Evolutionary conservation across 2,329 filamentous ascomycete genomes (phyloP), one percentile per base, ranked within the genome.

Genomic region (Sporothrix variecibatus): DNA sequence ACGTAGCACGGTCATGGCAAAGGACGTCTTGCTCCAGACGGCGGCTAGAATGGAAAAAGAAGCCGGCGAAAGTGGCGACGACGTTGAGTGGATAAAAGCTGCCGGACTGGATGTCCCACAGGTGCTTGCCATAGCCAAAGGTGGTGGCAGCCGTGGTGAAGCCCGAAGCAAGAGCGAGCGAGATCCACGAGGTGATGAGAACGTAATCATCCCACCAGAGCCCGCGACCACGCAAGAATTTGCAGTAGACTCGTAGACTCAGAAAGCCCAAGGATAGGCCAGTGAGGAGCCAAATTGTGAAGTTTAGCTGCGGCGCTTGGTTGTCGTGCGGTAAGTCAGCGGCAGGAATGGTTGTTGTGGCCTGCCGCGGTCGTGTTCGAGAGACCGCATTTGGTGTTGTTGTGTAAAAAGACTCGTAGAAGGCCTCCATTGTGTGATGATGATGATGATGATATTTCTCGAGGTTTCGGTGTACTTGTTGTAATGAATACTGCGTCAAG

Each of bases 21-120:
- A 83, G 0, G 82, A 82, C 0, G 81, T 83, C 77, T 84, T 84
- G 76, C 80, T 80, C 78, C 79, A 80, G 0, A 80, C 77, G 17
- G 82, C 79, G 0, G 79, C 80, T 6, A 79, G 75, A 64, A 81
- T 79, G 11, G 78, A 81, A 58, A 58, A 80, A 80, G 69, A 78
- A 78, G 40, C 76, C 77, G 23, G 76, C 75, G 5, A 77, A 68
- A 56, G 77, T 78, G 75, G 58, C 73, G 17, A 73, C 75, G 73
- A 78, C 78, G 26, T 72, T 77, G 34, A 77, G 72, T n/a, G 77
- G 72, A 2, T 12, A 11, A 26, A 74, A 72, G 17, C 70, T 71
- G 26, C 56, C 58, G 15, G 31, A 51, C 49, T 26, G n/a, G 49
- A 75, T 65, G n/a, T 78, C 78, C 75, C 76, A 77, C 71, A 77